Conservation (phyloP, 2,329 filamentous ascomycete species). For the Botrytis byssoidea region DNA sequence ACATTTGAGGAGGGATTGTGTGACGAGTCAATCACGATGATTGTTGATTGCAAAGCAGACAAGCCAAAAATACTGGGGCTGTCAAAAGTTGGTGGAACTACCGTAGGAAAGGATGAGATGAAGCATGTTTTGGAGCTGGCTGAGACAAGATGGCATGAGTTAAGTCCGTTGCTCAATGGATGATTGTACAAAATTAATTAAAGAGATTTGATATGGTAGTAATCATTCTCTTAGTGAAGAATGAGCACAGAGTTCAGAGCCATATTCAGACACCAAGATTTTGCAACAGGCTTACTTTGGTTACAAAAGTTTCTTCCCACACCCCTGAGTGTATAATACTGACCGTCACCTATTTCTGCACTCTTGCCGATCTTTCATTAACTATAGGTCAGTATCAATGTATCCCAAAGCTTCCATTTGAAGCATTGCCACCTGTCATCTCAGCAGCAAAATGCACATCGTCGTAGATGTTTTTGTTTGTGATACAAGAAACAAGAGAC, state of each 20-base stretch:
- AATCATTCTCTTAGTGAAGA: not conserved
- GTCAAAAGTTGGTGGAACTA: conserved; percentile 79
- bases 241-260: not conserved
- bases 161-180: conserved; percentile 30
- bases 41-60: conserved; percentile 60
- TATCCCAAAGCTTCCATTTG: not conserved
- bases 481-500: not conserved
- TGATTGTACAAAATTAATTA: conserved; percentile 24
- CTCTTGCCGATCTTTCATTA: not conserved
- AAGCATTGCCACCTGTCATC: not conserved
- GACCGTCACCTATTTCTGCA: not conserved
- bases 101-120: conserved; percentile 63
- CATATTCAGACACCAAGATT: not conserved
- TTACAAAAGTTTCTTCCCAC: not conserved
- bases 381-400: not conserved
- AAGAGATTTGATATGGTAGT: conserved; percentile 7
- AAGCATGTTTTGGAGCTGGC: conserved; percentile 58
- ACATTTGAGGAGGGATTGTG: conserved; percentile 84
- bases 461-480: not conserved
- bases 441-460: not conserved
- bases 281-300: not conserved
- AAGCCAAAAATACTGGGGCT: conserved; percentile 64
- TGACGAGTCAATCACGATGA: conserved; percentile 76
- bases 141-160: conserved; percentile 61
- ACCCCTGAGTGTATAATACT: not conserved